Base-by-base conservation (phyloP, 129 eudicot species). In the Glebionis coronaria region DNA sequence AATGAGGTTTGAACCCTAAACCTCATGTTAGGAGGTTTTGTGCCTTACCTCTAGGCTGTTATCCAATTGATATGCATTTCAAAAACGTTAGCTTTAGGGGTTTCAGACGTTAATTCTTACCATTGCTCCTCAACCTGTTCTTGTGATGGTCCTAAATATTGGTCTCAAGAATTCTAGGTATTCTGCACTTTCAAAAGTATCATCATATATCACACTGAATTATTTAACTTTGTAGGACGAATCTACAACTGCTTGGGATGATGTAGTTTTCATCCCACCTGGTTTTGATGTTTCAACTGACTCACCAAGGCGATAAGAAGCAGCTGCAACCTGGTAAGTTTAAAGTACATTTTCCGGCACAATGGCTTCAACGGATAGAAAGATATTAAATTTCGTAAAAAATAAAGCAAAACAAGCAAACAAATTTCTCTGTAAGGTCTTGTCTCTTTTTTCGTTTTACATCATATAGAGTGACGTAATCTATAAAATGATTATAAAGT, bases 251-350 rank as follows among this genome's bases (percentile, higher is more conserved):
- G 69, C 42, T 14, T 93, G 96, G 96, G 86, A 93, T 52, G 98
- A 93, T 83, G 95, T 93, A 52, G 95, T 93, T 29, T 93, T 93
- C 73, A 78, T 93, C 69, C 98, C 98, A 65, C 98, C 98, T 13
- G 98, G 98, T 70, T 82, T 86, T 55, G 97, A 93, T 68, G 86
- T 86, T 59, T 76, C 88, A 25, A 75, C 86, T 4, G 85, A 76
- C 63, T 67, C 82, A 13, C 78, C 87, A 56, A 59, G 53, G 64
- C 63, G 44, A 61, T 61, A 76, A 49, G 68, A 35, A 59, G 61
- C 31, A 44, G 53, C 44, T 61, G 54, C 13, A 61, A 53, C 45
- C 20, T 15, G 63, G 76, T 56, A 76, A 70, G 78, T 73, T 7
- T 61, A 27, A 27, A 44, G 45, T 40, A 38, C 50, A 45, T 42